Conservation (phyloP, 1,139 yeast species). For the Geotrichum citri-aurantii region DNA sequence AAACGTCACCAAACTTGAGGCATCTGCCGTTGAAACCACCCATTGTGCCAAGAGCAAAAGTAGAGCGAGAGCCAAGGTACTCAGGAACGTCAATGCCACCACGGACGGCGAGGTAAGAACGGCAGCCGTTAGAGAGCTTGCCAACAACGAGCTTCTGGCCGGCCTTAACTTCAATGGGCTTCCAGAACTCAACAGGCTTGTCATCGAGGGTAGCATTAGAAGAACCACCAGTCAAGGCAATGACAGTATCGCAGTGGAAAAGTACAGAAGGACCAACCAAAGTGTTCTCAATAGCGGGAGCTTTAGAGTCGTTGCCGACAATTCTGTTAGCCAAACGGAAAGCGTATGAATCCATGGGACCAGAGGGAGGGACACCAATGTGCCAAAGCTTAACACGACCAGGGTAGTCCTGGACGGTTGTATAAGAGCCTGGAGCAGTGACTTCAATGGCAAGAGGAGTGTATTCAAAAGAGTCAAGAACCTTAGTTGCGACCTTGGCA, state of each 20-base stretch:
- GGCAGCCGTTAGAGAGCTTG: conserved; percentile 72
- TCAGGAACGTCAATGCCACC: conserved; percentile 94
- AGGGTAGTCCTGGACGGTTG: conserved; percentile 94
- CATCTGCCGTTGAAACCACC: conserved; percentile 95
- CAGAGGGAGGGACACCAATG: conserved; percentile 94
- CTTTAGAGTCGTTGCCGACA: conserved; percentile 74
- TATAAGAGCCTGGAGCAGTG: conserved; percentile 82
- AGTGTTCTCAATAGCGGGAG: conserved; percentile 90
- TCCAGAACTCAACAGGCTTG: conserved; percentile 53
- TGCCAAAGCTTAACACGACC: conserved; percentile 89
- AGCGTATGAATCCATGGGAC: conserved; percentile 93
- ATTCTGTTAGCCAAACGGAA: conserved; percentile 83
- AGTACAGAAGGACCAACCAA: conserved; percentile 77
- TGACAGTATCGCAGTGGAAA: conserved; percentile 73
- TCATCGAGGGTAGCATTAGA: conserved; percentile 65
- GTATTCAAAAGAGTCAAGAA: conserved; percentile 76
- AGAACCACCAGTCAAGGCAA: conserved; percentile 83
- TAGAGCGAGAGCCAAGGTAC: conserved; percentile 92
- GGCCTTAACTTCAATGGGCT: conserved; percentile 59
- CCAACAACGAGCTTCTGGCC: conserved; percentile 82
- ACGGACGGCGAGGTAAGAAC: conserved; percentile 82
- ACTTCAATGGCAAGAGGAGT: conserved; percentile 80
- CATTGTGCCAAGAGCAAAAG: conserved; percentile 88
- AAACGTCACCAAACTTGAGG: conserved; percentile 84
- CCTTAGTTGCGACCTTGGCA: conserved; percentile 80